A percentile compares a stretch with the other conserved stretches of the same genome.
Conservation (phyloP, 1,284 basidiomycete genomes). For the Afroboletus lepidellus region DNA sequence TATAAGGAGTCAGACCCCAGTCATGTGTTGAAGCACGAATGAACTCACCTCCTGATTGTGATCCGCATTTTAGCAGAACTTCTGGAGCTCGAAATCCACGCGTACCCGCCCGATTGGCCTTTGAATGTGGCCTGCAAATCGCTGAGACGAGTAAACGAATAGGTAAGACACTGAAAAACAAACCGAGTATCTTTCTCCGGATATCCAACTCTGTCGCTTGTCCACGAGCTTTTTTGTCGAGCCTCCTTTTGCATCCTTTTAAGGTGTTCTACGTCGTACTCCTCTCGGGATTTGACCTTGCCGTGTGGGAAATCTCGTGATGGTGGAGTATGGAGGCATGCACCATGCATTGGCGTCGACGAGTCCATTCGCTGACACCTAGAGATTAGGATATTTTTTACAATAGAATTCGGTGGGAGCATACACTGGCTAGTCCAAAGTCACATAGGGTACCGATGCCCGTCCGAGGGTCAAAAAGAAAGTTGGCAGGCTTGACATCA, state of each 20-base stretch:
- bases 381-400: constrained; percentile 5
- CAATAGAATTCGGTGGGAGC: constrained; percentile 29
- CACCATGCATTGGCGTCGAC: constrained; percentile 45
- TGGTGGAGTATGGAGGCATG: constrained; percentile 73
- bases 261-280: constrained; percentile 45
- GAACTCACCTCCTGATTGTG: constrained; percentile 83
- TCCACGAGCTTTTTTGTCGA: constrained; percentile 49
- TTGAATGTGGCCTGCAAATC: constrained; percentile 70
- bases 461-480: constrained; percentile 87
- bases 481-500: constrained; percentile 98
- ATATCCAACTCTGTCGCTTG: constrained; percentile 72
- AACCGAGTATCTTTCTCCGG: constrained; percentile 67
- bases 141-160: constrained; percentile 11
- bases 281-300: constrained; percentile 38
- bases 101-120: constrained; percentile 96
- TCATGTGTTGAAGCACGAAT: constrained; percentile 2
- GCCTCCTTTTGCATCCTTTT: constrained; percentile 62
- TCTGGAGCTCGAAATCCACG: constrained; percentile 97
- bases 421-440: constrained; percentile 91
- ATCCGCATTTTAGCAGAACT: constrained; percentile 92
- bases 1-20: constrained; percentile 8
- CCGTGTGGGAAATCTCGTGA: constrained; percentile 69
- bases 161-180: constrained; percentile 10
- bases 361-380: constrained; percentile 53
- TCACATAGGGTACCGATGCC: constrained; percentile 90